Base-by-base conservation (phyloP, 2,329 filamentous ascomycete genomes). In the Paracamarosporium sp. region DNA sequence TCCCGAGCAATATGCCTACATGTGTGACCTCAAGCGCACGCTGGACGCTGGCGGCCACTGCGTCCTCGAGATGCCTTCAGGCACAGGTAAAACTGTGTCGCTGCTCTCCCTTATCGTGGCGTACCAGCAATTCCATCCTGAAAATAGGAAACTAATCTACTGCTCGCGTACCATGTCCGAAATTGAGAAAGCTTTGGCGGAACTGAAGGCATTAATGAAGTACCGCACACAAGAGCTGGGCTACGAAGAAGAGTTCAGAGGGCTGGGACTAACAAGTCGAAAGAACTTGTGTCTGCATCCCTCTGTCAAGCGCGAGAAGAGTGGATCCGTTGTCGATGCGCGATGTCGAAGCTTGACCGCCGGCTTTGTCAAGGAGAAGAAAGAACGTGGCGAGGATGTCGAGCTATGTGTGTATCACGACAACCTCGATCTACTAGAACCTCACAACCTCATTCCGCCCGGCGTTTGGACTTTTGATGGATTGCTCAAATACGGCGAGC, bases 111-210 rank as follows among this genome's bases (percentile, higher is more conserved):
- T 99, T 67, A 99, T 99, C 71, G 88, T 99, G 56, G 94, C 95
- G 40, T 99, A 99, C 71, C 96, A 99, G 78, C 91, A 95, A 75
- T 89, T 93, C 74, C 93, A 94, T 70, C 92, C 93, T 3, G 92
- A 97, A 73, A 92, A 95, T 69, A 86, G 96, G 55, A 99, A 99
- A 79, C 87, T 99, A 50, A 97, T 99, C 55, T 99, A 99, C 79
- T 99, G 95, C 82, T 99, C 95, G 62, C 93, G 95, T 88, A 99
- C 95, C 55, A 99, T 99, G 93, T 99, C 95, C 35, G 95, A 99
- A 80, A 99, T 99, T 71, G 95, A 99, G 76, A 99, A 99, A 79
- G 95, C 96, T 0, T 79, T 99, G 51, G 91, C 92, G 9, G 95
- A 99, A 78, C 77, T 99, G 67, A 93, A 95, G 75, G 89, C 88